Evolutionary conservation across 371 early-diverging fungal species (phyloP), one percentile per base, ranked within the genome.

Genomic region (Mucor irregularis): DNA sequence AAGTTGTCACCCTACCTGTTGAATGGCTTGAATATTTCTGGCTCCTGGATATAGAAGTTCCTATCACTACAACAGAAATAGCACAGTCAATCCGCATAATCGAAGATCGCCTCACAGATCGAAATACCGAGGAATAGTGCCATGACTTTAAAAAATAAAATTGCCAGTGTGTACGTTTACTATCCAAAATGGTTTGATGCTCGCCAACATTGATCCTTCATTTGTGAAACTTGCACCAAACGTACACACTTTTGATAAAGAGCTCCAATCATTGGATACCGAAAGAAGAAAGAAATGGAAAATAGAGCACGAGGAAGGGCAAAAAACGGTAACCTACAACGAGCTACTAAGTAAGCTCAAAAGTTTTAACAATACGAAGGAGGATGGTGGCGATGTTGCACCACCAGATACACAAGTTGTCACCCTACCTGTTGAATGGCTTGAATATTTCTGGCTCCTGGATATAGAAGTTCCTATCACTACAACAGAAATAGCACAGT

Each of bases 211-310:
- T n/a, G n/a, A n/a, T n/a, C n/a, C n/a, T n/a, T n/a, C n/a, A n/a
- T n/a, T n/a, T 31, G 26, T 25, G 44, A 19, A 25, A 25, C 26
- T 13, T 26, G 26, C 4, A 24, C n/a, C n/a, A n/a, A n/a, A n/a
- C n/a, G n/a, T n/a, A n/a, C n/a, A n/a, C n/a, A n/a, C n/a, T n/a
- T 58, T 59, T 31, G 64, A 64, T 50, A 45, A 50, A 56, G 56
- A 61, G 25, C 31, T 61, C 4, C 24, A 31, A 4, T 11, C 30
- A 44, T 19, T 38, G 24, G 16, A 24, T 42, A 42, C 4, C 42
- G 5, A 42, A 42, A 24, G 24, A 42, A 21, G 42, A 42, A 45
- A 39, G 4, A 46, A 40, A 22, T 54, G 47, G 59, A 45, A n/a
- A 0, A 24, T 14, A 16, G n/a, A 54, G 3, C 17, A n/a, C n/a